These are phyloP conservation scores for Gynostemma pentaphyllum DNA, from an alignment of 306 rosid species.

Conservation along the genomic window DNA sequence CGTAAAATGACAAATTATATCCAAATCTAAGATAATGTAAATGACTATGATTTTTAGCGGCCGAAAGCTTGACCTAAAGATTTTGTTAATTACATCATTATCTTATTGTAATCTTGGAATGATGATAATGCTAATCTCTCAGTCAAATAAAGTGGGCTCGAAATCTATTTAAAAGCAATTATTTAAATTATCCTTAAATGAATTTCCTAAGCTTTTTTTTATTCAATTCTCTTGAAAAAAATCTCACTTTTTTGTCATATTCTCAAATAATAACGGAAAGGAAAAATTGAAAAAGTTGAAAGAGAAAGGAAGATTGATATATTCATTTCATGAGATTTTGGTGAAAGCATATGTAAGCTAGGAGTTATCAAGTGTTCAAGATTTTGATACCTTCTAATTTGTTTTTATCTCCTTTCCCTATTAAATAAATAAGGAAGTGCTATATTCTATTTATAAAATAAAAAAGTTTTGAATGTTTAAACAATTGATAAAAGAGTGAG, in stretches of 20 bases:
- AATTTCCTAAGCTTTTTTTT: too few relatives aligned
- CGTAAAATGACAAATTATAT: too few relatives aligned
- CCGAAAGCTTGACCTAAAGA: background rate
- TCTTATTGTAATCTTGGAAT: background rate
- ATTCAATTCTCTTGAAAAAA: too few relatives aligned
- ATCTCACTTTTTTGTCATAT: background rate
- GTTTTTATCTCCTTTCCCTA: too few relatives aligned
- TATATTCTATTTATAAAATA: too few relatives aligned
- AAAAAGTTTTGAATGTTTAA: too few relatives aligned
- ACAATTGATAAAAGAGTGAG: too few relatives aligned
- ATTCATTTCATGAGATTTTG: too few relatives aligned
- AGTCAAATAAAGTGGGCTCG: background rate
- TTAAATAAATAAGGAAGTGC: too few relatives aligned
- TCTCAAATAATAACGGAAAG: background rate
- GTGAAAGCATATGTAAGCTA: too few relatives aligned
- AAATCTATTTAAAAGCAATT: background rate
- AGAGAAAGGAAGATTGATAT: background rate
- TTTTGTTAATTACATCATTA: background rate
- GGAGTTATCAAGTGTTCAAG: too few relatives aligned
- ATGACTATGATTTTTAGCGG: background rate
- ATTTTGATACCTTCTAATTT: too few relatives aligned
- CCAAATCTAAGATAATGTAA: background rate
- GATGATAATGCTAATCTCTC: background rate
- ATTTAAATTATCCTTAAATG: background rate
- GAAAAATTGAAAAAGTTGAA: background rate